Evolutionary conservation across 176 grass and related monocot genomes (phyloP), one percentile per base, ranked within the genome.

Genomic region (Oryza rufipogon): DNA sequence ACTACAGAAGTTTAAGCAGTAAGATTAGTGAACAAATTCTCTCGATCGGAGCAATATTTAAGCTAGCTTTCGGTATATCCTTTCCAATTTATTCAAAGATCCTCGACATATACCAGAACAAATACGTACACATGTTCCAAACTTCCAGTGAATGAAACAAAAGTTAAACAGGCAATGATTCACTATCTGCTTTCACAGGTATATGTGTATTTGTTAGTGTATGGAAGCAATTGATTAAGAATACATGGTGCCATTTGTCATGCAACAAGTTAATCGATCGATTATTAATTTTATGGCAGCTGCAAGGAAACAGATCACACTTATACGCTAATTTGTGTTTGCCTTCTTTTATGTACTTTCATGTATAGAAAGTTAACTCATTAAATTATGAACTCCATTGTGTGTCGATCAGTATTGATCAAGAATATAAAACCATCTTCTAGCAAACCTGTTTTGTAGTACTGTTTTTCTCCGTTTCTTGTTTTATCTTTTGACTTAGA

Each of bases 231-330:
- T 51, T 51, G 14, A 51, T 51, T 51, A 51, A 51, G 14, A 51
- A 51, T 51, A 16, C 10, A 79, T 33, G 63, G 23, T 79, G 77
- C 41, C 63, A 79, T 79, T 67, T 79, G 63, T 48, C 76, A 65
- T 41, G 20, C 6, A 20, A 51, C 48, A 51, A 51, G 48, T 51
- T 0, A 14, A 51, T 51, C 48, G 48, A 51, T 16, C 13, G 3
- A 51, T 51, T 51, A 51, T 51, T 51, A 51, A 15, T 51, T 51
- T 51, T 51, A 4, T 51, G 48, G 12, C 1, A 14, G 47, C 47
- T 48, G 3, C 3, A 48, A 48, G 47, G 12, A 13, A 4, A 48
- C 11, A 48, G 12, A 48, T 39, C 38, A 48, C 12, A 13, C 28
- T 28, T 51, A 15, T 49, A 51, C 48, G 48, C 42, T 44, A 9